These are phyloP conservation scores for Chytriomyces sp. DNA, from an alignment of 192 early-diverging fungal species.

Conservation along the genomic window DNA sequence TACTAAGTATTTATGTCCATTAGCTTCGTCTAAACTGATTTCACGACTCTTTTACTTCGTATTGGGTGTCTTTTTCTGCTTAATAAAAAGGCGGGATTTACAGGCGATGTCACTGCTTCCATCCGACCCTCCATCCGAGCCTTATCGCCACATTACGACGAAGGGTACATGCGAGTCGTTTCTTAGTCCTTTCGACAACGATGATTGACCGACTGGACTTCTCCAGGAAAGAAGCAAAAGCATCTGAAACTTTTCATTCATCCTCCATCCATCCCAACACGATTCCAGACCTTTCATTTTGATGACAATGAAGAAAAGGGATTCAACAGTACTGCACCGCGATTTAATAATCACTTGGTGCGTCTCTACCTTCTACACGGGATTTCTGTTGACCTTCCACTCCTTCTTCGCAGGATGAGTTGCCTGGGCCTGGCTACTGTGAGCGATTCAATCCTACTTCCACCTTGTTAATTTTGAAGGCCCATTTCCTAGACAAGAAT, in stretches of 20 bases:
- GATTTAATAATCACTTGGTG: conserved; percentile 43
- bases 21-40: conserved; percentile 2
- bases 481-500: conserved; percentile 12
- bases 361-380: background rate
- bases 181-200: conserved; percentile 42
- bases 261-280: conserved; percentile 55
- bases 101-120: background rate
- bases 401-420: conserved; percentile 38
- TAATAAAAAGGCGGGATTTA: background rate
- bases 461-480: background rate
- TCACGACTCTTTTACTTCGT: too few species aligned
- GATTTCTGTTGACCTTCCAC: background rate
- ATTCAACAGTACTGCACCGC: conserved; percentile 47
- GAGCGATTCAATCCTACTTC: background rate
- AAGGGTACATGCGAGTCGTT: background rate
- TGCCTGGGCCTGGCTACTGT: conserved; percentile 61
- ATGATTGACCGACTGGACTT: too few species aligned
- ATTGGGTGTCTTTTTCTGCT: background rate
- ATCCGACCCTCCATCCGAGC: background rate
- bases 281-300: conserved; percentile 56
- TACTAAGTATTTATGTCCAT: background rate
- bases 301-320: conserved; percentile 54
- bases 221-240: conserved; percentile 19
- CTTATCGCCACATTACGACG: background rate
- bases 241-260: conserved; percentile 51